Conservation (phyloP, 2,329 filamentous ascomycete species). For the Trichoderma sp. region DNA sequence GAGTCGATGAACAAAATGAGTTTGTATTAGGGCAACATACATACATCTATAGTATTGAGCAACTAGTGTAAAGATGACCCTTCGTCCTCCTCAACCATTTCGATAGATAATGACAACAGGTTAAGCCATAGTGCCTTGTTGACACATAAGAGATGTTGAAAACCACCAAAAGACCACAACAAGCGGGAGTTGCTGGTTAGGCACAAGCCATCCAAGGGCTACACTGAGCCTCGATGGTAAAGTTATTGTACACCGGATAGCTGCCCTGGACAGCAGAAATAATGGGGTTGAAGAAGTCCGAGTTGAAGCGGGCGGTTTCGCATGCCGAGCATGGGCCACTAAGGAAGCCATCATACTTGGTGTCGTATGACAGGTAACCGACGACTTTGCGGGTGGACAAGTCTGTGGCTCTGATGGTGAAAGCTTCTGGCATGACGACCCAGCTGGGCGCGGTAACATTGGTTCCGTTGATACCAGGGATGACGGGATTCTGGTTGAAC, state of each 20-base stretch:
- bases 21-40: slow-evolving; percentile 18
- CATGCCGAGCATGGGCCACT: slow-evolving; percentile 40
- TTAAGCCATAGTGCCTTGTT: background rate
- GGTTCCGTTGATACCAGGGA: slow-evolving; percentile 36
- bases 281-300: slow-evolving; percentile 41
- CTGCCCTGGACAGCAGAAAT: slow-evolving; percentile 41
- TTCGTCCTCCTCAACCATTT: slow-evolving; percentile 20
- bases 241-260: slow-evolving; percentile 42
- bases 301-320: slow-evolving; percentile 39
- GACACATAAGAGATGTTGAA: slow-evolving; percentile 24
- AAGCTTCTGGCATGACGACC: slow-evolving; percentile 44
- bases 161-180: background rate
- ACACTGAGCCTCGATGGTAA: slow-evolving; percentile 41
- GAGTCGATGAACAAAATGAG: background rate
- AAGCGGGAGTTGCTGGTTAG: slow-evolving; percentile 13
- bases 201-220: slow-evolving; percentile 42
- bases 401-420: slow-evolving; percentile 39
- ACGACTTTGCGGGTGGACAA: slow-evolving; percentile 36
- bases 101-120: slow-evolving; percentile 5
- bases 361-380: slow-evolving; percentile 41
- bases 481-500: slow-evolving; percentile 43
- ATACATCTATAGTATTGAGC: slow-evolving; percentile 22
- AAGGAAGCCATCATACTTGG: slow-evolving; percentile 42
- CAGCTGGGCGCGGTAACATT: slow-evolving; percentile 35
- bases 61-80: slow-evolving; percentile 23